Percentiles rank a stretch among this genome's conserved stretches.
Conservation (phyloP, 2,329 filamentous ascomycete species). For the Ophiostoma sp. region DNA sequence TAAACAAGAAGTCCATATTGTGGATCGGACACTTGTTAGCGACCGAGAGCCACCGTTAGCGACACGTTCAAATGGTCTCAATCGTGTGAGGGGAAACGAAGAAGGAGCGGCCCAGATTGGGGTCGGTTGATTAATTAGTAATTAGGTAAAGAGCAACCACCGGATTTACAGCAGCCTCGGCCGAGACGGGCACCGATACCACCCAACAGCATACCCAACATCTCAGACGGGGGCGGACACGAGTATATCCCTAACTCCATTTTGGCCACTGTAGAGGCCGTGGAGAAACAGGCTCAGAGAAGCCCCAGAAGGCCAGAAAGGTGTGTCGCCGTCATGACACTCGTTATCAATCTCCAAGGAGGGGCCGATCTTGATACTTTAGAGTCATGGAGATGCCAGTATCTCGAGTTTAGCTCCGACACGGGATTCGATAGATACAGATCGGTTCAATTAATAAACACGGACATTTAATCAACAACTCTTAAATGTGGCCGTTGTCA, state of each 20-base stretch:
- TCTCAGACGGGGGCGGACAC: not conserved
- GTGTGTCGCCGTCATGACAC: not conserved
- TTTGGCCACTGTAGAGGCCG: not conserved
- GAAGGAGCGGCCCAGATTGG: not conserved
- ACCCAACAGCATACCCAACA: not conserved
- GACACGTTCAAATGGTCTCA: not conserved
- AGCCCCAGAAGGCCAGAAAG: not conserved
- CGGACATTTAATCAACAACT: not conserved
- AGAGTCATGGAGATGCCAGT: not conserved
- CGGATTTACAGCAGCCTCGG: constrained; percentile 7
- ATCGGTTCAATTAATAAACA: not conserved
- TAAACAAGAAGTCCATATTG: not conserved
- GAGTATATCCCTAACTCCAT: not conserved
- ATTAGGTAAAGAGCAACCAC: not conserved
- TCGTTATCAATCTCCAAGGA: not conserved
- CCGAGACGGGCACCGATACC: not conserved
- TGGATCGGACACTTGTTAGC: not conserved
- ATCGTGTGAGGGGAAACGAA: too few species aligned
- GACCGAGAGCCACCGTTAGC: not conserved
- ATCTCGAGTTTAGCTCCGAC: not conserved
- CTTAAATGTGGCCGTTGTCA: not conserved
- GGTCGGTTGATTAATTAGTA: not conserved
- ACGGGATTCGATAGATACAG: not conserved
- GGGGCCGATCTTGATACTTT: not conserved
- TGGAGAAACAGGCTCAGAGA: constrained; percentile 1